phyloP scores from a whole-genome alignment of 129 eudicot species.

The Deinandra increscens region DNA sequence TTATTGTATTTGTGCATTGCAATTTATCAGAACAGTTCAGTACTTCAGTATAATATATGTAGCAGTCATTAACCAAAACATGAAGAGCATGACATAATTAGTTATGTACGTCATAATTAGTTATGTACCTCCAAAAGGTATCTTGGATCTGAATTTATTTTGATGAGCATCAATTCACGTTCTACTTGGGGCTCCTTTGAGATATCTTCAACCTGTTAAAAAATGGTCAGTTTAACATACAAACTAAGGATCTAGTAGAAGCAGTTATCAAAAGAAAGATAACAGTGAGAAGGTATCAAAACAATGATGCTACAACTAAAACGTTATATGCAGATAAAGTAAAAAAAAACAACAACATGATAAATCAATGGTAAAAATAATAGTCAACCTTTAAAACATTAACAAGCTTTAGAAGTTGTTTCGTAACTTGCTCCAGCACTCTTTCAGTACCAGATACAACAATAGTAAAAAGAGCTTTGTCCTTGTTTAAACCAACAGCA shows the following conservation, averaged over 20 bases:
- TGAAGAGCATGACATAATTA: constrained; percentile 16
- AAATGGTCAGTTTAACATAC: constrained; percentile 1
- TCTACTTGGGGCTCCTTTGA: constrained; percentile 94
- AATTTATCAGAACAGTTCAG: not conserved
- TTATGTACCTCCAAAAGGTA: constrained; percentile 58
- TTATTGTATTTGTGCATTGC: not conserved
- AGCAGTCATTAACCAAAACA: not conserved
- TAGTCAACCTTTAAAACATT: constrained; percentile 68
- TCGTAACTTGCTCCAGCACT: constrained; percentile 73
- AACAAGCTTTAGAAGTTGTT: constrained; percentile 86
- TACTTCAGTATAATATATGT: not conserved
- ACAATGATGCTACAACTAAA: not conserved
- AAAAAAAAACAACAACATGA: not conserved
- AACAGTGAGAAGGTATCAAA: not conserved
- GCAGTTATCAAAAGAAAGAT: not conserved
- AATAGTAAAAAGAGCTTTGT: constrained; percentile 85
- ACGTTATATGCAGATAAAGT: constrained; percentile 4
- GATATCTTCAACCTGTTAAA: constrained; percentile 71
- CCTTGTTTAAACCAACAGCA: constrained; percentile 92
- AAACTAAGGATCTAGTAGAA: not conserved
- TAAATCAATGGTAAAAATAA: not conserved
- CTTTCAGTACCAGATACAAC: constrained; percentile 90
- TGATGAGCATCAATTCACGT: constrained; percentile 88
- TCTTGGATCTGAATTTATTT: constrained; percentile 72
- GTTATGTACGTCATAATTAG: constrained; percentile 45